These are phyloP conservation scores for Jimgerdemannia flammicorona DNA, from an alignment of 192 early-diverging fungal species.

Conservation along the genomic window DNA sequence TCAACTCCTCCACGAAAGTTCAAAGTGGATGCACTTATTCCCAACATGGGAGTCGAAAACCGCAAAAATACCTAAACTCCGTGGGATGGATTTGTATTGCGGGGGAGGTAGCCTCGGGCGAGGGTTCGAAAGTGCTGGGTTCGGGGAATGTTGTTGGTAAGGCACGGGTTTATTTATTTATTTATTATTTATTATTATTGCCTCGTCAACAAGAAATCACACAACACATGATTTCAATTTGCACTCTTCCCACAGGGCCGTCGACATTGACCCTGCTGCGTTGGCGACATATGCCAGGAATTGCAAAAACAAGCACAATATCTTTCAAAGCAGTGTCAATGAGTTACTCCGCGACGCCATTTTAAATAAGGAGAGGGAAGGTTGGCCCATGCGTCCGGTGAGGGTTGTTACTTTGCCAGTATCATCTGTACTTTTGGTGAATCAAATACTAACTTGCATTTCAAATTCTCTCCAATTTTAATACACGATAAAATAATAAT, in stretches of 20 bases:
- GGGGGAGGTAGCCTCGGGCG: conserved; percentile 22
- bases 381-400: background rate
- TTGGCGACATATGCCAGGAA: conserved; percentile 17
- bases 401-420: background rate
- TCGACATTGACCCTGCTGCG: conserved; percentile 17
- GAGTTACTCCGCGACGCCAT: conserved; percentile 12
- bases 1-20: background rate
- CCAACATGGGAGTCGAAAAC: conserved; percentile 1
- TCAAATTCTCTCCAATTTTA: background rate
- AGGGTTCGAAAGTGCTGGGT: conserved; percentile 23
- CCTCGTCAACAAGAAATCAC: background rate
- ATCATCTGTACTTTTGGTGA: too few species aligned
- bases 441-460: too few species aligned
- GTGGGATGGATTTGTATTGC: conserved; percentile 22
- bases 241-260: conserved; percentile 14
- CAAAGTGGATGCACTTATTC: conserved; percentile 1
- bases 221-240: background rate
- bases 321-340: conserved; percentile 24
- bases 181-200: background rate
- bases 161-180: background rate
- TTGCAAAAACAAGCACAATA: background rate
- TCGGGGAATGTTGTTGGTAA: conserved; percentile 24
- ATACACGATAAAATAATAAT: conserved; percentile 4
- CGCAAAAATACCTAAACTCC: background rate
- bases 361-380: background rate